These are phyloP conservation scores for Sanghuangporus weigelae DNA, from an alignment of 1,284 basidiomycete genomes.

Conservation along the genomic window DNA sequence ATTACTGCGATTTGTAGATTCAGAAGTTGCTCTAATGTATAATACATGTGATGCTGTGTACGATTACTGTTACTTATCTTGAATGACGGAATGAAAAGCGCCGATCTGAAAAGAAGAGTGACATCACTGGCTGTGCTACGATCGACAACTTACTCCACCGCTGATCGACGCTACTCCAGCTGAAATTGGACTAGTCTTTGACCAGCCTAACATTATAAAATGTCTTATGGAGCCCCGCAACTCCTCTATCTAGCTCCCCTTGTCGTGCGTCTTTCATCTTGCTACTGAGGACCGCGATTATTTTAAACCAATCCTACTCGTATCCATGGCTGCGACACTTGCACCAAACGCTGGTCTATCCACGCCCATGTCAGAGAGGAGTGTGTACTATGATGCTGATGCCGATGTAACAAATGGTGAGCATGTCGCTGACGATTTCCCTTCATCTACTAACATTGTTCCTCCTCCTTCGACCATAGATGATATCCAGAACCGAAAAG, in stretches of 20 bases:
- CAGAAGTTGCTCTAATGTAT: not conserved
- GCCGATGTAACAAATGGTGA: not conserved
- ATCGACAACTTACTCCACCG: not conserved
- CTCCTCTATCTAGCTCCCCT: not conserved
- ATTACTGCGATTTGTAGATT: not conserved
- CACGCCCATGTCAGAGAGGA: conserved; percentile 15
- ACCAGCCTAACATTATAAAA: not conserved
- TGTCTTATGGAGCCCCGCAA: not conserved
- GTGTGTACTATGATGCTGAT: conserved; percentile 18
- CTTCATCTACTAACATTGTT: not conserved
- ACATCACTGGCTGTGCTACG: not conserved
- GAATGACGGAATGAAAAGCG: not conserved
- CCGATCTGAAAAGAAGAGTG: not conserved
- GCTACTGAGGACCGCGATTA: not conserved
- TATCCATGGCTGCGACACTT: not conserved
- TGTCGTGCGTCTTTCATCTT: not conserved
- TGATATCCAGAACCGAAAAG: not conserved
- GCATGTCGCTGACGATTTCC: conserved; percentile 3
- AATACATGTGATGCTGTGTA: not conserved
- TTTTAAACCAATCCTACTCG: not conserved
- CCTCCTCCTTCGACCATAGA: not conserved
- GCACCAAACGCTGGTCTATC: not conserved
- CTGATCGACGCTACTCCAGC: not conserved
- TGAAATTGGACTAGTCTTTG: not conserved
- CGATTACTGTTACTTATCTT: not conserved